These are phyloP conservation scores for Stentor roeselii DNA, from an alignment of 73 alveolate species.

Conservation along the genomic window DNA sequence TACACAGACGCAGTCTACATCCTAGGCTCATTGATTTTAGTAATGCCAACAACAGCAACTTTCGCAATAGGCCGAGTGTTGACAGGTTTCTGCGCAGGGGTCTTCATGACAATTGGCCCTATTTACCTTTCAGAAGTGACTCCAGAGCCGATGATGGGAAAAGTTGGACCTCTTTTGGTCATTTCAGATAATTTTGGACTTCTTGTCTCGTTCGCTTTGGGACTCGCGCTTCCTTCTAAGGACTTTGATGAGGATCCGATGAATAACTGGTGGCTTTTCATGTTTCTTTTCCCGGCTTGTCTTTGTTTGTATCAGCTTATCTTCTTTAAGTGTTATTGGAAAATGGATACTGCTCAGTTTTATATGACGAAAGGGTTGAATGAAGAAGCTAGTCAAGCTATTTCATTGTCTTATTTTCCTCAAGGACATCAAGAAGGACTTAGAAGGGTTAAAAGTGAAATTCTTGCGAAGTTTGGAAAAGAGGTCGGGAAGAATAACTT, in stretches of 20 bases:
- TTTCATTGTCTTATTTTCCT: too few species aligned
- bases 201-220: not conserved
- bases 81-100: not conserved
- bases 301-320: too few species aligned
- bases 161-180: not conserved
- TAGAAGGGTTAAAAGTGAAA: too few species aligned
- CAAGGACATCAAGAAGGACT: too few species aligned
- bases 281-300: not conserved
- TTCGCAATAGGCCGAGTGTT: not conserved
- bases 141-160: not conserved
- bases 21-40: not conserved
- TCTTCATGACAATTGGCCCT: not conserved
- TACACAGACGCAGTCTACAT: not conserved
- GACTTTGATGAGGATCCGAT: not conserved
- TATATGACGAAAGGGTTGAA: too few species aligned
- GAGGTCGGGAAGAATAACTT: too few species aligned
- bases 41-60: not conserved
- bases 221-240: not conserved
- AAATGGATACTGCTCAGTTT: too few species aligned
- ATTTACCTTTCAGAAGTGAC: not conserved
- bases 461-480: too few species aligned
- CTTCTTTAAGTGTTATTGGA: too few species aligned
- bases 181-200: not conserved
- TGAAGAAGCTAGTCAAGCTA: too few species aligned
- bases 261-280: not conserved